Evolutionary conservation across 148 eudicot species (phyloP).

Genomic region (Beta vulgaris): DNA sequence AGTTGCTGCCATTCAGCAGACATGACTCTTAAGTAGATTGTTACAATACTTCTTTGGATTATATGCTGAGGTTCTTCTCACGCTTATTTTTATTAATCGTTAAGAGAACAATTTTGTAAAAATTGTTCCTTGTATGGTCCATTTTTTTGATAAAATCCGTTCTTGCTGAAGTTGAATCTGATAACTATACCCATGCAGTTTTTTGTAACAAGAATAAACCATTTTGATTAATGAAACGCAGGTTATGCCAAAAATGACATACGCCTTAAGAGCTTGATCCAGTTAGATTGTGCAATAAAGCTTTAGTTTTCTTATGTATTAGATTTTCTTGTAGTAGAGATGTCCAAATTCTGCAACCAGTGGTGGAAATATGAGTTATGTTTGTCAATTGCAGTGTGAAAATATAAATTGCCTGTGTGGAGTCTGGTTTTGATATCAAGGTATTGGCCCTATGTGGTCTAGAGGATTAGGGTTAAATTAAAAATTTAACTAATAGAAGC

Average conservation of each 20-base stretch:
- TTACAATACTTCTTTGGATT: background rate
- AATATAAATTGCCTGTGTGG: too few relatives aligned
- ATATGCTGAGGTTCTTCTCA: conserved; percentile 4
- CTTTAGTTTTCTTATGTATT: too few relatives aligned
- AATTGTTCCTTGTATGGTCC: background rate
- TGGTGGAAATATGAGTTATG: too few relatives aligned
- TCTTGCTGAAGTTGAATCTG: background rate
- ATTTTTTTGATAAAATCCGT: background rate
- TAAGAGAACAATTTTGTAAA: conserved; percentile 6
- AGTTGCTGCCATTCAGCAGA: conserved; percentile 13
- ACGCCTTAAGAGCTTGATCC: background rate
- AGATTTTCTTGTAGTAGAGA: too few relatives aligned
- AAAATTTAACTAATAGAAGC: too few relatives aligned
- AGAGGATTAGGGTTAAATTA: too few relatives aligned
- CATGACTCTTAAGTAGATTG: conserved; percentile 4
- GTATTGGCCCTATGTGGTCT: too few relatives aligned
- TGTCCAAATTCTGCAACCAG: too few relatives aligned
- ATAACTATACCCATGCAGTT: background rate
- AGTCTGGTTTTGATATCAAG: too few relatives aligned
- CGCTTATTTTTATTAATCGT: background rate
- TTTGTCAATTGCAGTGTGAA: too few relatives aligned
- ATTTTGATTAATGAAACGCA: background rate
- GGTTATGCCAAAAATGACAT: background rate
- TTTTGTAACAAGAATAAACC: background rate
- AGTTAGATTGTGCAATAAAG: background rate